Conservation (phyloP, 495 filamentous ascomycete genomes). For the Pyrenula massariospora region DNA sequence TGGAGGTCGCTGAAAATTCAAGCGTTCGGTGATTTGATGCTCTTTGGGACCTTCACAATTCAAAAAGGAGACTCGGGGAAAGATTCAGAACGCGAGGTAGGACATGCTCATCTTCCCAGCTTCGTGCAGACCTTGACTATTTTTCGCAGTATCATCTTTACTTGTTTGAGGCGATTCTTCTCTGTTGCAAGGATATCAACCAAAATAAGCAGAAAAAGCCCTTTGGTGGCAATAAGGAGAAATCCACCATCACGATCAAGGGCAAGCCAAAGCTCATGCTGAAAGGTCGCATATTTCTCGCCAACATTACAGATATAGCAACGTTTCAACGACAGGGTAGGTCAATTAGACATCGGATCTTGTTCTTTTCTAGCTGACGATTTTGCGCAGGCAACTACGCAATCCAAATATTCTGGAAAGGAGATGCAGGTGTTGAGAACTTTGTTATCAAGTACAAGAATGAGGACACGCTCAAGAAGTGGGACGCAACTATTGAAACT, state of each 20-base stretch:
- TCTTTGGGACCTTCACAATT: conserved; percentile 89
- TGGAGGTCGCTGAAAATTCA: conserved; percentile 92
- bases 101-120: conserved; percentile 19
- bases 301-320: conserved; percentile 90
- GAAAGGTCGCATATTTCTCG: conserved; percentile 98
- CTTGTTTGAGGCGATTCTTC: conserved; percentile 86
- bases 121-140: not conserved
- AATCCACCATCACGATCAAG: conserved; percentile 59
- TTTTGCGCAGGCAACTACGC: conserved; percentile 63
- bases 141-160: conserved; percentile 81
- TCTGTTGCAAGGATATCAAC: conserved; percentile 94
- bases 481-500: conserved; percentile 51
- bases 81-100: conserved; percentile 74
- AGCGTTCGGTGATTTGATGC: conserved; percentile 75
- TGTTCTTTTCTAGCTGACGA: conserved; percentile 1
- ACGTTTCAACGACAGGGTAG: conserved; percentile 74
- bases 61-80: conserved; percentile 66
- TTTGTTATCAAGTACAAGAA: conserved; percentile 87
- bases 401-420: conserved; percentile 97
- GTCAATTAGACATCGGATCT: conserved; percentile 6
- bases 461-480: conserved; percentile 85
- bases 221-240: conserved; percentile 49
- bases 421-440: conserved; percentile 89
- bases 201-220: conserved; percentile 75
- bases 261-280: conserved; percentile 75